Evolutionary conservation across 2,329 filamentous ascomycete genomes (phyloP).

Genomic region (Pseudogymnoascus sp.): DNA sequence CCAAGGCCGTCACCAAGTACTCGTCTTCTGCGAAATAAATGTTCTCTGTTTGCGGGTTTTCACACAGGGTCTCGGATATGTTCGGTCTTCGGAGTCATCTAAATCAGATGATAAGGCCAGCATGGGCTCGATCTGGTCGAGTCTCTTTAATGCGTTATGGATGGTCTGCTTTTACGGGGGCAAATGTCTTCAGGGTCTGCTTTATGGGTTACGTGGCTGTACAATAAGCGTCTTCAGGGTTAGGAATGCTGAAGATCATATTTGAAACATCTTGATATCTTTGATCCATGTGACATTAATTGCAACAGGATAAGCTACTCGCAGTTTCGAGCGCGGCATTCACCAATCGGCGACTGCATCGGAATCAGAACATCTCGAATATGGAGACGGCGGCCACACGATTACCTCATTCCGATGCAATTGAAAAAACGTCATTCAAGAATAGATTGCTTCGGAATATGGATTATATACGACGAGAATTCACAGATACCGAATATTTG

Average conservation of each 20-base stretch:
- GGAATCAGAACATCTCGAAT: not conserved
- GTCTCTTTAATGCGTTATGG: slow-evolving; percentile 62
- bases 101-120: slow-evolving; percentile 21
- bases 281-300: not conserved
- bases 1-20: slow-evolving; percentile 99
- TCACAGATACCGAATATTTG: not conserved
- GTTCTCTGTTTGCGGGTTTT: slow-evolving; percentile 47
- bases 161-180: slow-evolving; percentile 57
- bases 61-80: slow-evolving; percentile 42
- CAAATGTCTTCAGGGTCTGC: slow-evolving; percentile 61
- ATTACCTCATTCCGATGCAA: not conserved
- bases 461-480: not conserved
- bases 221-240: slow-evolving; percentile 46
- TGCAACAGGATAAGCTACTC: not conserved
- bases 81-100: slow-evolving; percentile 37
- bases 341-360: not conserved
- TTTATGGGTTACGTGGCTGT: slow-evolving; percentile 62
- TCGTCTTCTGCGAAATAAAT: slow-evolving; percentile 97
- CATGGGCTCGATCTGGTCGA: slow-evolving; percentile 23
- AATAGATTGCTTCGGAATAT: not conserved
- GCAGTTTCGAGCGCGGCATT: not conserved
- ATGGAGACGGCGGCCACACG: not conserved
- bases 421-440: not conserved
- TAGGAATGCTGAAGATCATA: slow-evolving; percentile 26
- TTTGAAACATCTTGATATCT: slow-evolving; percentile 6